These are phyloP conservation scores for Metarhizium anisopliae DNA, from an alignment of 2,329 filamentous ascomycete genomes.

Conservation along the genomic window DNA sequence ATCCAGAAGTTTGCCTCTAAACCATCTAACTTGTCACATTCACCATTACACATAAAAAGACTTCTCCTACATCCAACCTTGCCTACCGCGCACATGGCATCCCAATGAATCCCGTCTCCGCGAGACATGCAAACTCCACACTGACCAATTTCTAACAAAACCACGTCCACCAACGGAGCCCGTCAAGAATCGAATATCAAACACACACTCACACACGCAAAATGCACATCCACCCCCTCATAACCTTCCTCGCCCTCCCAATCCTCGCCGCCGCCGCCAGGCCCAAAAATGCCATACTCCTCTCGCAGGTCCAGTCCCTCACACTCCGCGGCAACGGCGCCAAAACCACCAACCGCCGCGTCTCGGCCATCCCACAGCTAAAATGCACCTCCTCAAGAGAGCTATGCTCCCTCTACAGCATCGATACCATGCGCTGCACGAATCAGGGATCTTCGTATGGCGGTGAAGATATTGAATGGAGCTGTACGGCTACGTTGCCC, in stretches of 20 bases:
- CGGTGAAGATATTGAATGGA: constrained; percentile 80
- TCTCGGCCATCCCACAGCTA: constrained; percentile 68
- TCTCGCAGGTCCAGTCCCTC: constrained; percentile 61
- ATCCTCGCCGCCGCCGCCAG: constrained; percentile 17
- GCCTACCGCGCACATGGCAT: neutral
- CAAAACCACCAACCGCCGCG: constrained; percentile 67
- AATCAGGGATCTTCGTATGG: constrained; percentile 79
- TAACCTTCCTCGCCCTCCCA: constrained; percentile 15
- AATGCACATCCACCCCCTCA: constrained; percentile 20
- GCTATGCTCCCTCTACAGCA: constrained; percentile 58
- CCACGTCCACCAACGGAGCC: neutral
- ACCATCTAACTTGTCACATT: neutral
- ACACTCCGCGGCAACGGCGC: constrained; percentile 60
- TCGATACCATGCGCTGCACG: constrained; percentile 81
- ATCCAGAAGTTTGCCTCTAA: neutral
- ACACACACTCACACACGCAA: neutral
- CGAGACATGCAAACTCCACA: neutral
- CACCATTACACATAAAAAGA: neutral
- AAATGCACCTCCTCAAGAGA: constrained; percentile 60
- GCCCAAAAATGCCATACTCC: constrained; percentile 44
- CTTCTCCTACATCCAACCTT: too few relatives aligned
- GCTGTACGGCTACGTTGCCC: constrained; percentile 59
- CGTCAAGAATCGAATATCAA: neutral
- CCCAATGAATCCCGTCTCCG: neutral
- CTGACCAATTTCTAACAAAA: neutral